A percentile compares a stretch with the other conserved stretches of the same genome.
phyloP scores from a whole-genome alignment of 768 basidiomycete genomes.

The Mycena kentingensis region DNA sequence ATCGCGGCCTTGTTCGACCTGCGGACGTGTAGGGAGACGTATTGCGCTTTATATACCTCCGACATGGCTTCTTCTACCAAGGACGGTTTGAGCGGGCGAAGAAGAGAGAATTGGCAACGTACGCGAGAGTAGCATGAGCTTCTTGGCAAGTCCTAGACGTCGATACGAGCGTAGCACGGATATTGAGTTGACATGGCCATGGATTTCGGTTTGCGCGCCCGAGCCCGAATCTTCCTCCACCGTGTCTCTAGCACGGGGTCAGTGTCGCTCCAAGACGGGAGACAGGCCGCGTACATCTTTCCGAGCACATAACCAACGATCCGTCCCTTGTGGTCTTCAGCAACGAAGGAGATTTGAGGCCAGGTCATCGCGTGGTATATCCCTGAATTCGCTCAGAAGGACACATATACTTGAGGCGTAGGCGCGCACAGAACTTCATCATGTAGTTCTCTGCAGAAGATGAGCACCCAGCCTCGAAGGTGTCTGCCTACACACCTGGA shows the following conservation, averaged over 20 bases:
- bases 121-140: conserved; percentile 93
- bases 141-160: conserved; percentile 90
- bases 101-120: conserved; percentile 32
- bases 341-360: conserved; percentile 92
- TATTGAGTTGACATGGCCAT: conserved; percentile 96
- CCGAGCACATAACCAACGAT: conserved; percentile 96
- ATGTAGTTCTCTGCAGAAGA: conserved; percentile 90
- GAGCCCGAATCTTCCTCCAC: too few relatives aligned
- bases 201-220: too few relatives aligned
- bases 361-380: conserved; percentile 89
- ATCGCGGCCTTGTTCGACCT: conserved; percentile 95
- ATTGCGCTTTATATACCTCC: conserved; percentile 78
- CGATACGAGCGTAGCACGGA: conserved; percentile 90
- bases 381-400: conserved; percentile 47
- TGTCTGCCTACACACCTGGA: too few relatives aligned
- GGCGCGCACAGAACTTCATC: conserved; percentile 66
- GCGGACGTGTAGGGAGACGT: conserved; percentile 88
- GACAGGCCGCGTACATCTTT: conserved; percentile 68
- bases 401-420: not conserved
- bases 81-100: not conserved
- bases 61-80: conserved; percentile 86
- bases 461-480: too few relatives aligned
- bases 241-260: not conserved
- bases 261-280: not conserved
- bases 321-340: conserved; percentile 84